These are phyloP conservation scores for Lepidium campestre DNA, from an alignment of 441 rosid species.

Conservation along the genomic window DNA sequence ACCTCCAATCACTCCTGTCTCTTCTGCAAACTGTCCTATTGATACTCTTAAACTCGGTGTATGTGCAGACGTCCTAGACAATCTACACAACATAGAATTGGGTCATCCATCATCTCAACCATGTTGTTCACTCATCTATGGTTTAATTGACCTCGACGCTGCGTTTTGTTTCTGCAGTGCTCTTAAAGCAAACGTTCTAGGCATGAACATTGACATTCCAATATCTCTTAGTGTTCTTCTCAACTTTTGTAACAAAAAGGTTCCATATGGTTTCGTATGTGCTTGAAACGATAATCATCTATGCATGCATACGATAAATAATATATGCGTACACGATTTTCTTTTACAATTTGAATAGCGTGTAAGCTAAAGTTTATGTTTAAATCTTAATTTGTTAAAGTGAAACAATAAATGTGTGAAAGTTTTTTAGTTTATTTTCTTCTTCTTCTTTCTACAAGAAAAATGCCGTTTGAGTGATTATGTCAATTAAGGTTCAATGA, in stretches of 20 bases:
- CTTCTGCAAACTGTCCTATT: slow-evolving; percentile 42
- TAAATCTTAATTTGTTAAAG: not conserved
- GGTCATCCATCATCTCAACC: slow-evolving; percentile 36
- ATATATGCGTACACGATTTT: not conserved
- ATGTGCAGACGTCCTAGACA: slow-evolving; percentile 42
- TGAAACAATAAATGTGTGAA: not conserved
- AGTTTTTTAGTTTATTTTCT: not conserved
- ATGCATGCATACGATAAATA: not conserved
- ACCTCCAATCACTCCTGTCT: not conserved
- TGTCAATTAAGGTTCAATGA: not conserved
- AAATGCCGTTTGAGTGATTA: not conserved
- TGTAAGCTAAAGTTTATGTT: not conserved
- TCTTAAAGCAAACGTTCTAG: slow-evolving; percentile 30
- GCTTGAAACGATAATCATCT: slow-evolving; percentile 15
- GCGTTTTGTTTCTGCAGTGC: slow-evolving; percentile 46
- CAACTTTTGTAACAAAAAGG: slow-evolving; percentile 27
- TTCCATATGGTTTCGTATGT: slow-evolving; percentile 34
- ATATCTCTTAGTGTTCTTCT: slow-evolving; percentile 40
- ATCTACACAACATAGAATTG: slow-evolving; percentile 31
- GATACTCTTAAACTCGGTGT: slow-evolving; percentile 46
- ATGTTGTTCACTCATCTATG: slow-evolving; percentile 45
- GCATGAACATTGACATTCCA: slow-evolving; percentile 34
- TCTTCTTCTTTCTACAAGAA: not conserved
- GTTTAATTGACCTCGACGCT: slow-evolving; percentile 48
- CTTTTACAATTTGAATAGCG: not conserved